Conservation (phyloP, 2,329 filamentous ascomycete genomes). For the Paraphaeosphaeria sporulosa region DNA sequence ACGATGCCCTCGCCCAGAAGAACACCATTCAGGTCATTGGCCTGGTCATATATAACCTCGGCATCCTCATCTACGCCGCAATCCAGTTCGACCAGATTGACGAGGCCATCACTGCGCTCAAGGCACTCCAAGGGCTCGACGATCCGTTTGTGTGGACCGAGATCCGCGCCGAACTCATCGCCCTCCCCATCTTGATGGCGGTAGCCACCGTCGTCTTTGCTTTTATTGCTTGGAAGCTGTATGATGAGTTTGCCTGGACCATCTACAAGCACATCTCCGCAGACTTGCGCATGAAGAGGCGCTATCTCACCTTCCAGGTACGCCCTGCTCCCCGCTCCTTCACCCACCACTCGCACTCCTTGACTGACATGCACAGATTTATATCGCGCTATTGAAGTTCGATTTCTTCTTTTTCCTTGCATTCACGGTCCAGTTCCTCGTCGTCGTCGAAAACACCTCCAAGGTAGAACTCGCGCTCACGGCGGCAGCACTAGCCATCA, state of each 20-base stretch:
- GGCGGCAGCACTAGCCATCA: conserved; percentile 87
- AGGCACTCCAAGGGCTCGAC: conserved; percentile 54
- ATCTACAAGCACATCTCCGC: conserved; percentile 99
- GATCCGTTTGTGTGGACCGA: conserved; percentile 68
- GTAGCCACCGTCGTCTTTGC: conserved; percentile 75
- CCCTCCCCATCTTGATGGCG: conserved; percentile 84
- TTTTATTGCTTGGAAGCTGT: conserved; percentile 90
- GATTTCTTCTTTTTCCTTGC: conserved; percentile 99
- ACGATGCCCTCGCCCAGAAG: conserved; percentile 91
- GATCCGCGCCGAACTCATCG: conserved; percentile 78
- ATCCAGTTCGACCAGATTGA: conserved; percentile 93
- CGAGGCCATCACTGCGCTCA: conserved; percentile 70
- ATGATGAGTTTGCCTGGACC: conserved; percentile 98
- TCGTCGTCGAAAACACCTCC: conserved; percentile 76
- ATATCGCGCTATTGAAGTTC: conserved; percentile 96
- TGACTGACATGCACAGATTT: conserved; percentile 70
- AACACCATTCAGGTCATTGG: conserved; percentile 99
- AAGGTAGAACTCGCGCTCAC: conserved; percentile 85
- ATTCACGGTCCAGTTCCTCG: conserved; percentile 97
- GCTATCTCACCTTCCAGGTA: conserved; percentile 96
- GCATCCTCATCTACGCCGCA: conserved; percentile 88
- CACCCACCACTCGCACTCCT: background rate
- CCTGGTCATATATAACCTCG: conserved; percentile 89
- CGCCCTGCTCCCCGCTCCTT: background rate
- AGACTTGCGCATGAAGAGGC: conserved; percentile 94